These are phyloP conservation scores for Fusarium gaditjirri DNA, from an alignment of 2,329 filamentous ascomycete species.

Conservation along the genomic window DNA sequence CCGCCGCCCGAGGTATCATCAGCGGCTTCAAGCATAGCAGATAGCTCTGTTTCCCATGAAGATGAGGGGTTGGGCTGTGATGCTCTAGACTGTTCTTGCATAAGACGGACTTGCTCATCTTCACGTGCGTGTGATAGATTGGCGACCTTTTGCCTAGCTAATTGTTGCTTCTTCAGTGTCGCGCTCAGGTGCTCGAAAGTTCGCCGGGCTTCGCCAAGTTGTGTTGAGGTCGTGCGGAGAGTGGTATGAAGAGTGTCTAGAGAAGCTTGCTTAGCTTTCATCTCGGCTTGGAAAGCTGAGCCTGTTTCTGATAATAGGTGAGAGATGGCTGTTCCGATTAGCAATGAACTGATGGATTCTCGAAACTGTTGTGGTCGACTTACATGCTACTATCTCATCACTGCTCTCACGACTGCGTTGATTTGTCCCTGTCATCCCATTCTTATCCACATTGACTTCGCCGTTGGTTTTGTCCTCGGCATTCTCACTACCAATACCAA, in stretches of 20 bases:
- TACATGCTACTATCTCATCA: slow-evolving; percentile 82
- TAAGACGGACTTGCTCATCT: slow-evolving; percentile 68
- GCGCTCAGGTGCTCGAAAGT: slow-evolving; percentile 76
- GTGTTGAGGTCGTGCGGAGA: slow-evolving; percentile 81
- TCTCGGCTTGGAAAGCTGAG: slow-evolving; percentile 80
- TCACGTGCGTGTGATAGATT: slow-evolving; percentile 82
- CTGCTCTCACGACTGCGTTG: slow-evolving; percentile 76
- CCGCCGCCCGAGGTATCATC: slow-evolving; percentile 51
- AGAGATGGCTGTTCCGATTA: slow-evolving; percentile 71
- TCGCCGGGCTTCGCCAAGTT: slow-evolving; percentile 80
- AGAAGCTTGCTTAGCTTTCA: slow-evolving; percentile 83
- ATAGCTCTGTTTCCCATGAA: slow-evolving; percentile 66
- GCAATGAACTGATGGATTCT: background rate
- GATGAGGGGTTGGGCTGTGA: slow-evolving; percentile 58
- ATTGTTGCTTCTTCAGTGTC: slow-evolving; percentile 70
- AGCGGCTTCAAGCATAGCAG: slow-evolving; percentile 57
- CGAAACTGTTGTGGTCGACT: slow-evolving; percentile 51
- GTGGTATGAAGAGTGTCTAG: slow-evolving; percentile 85
- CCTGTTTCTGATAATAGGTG: slow-evolving; percentile 84
- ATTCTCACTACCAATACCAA: slow-evolving; percentile 82
- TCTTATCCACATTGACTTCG: slow-evolving; percentile 56
- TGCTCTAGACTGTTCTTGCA: slow-evolving; percentile 54
- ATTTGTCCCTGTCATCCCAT: slow-evolving; percentile 56
- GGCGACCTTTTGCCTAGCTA: slow-evolving; percentile 76
- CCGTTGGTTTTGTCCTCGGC: slow-evolving; percentile 58